phyloP scores from a whole-genome alignment of 257 asterid genomes.

The Echium plantagineum region DNA sequence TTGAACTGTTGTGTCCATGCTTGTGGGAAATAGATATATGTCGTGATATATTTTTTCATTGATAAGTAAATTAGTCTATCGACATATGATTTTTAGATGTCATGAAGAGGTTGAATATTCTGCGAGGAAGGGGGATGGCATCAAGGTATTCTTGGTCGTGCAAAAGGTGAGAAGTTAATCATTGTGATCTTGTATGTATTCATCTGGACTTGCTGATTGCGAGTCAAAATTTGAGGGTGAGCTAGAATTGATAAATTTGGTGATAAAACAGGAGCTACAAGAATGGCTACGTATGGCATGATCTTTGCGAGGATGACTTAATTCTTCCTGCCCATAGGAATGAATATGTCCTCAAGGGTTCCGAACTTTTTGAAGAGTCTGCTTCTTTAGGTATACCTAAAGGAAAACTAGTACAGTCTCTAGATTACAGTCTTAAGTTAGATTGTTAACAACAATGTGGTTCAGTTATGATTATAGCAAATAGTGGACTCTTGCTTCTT shows the following conservation, averaged over 20 bases:
- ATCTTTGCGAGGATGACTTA: slow-evolving; percentile 76
- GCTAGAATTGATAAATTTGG: neutral
- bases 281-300: slow-evolving; percentile 93
- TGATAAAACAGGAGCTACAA: slow-evolving; percentile 61
- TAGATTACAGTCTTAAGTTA: too few relatives aligned
- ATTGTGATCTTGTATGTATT: neutral
- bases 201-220: neutral
- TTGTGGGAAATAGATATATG: too few relatives aligned
- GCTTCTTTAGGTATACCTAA: slow-evolving; percentile 15
- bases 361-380: slow-evolving; percentile 76
- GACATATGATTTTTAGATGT: slow-evolving; percentile 47
- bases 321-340: slow-evolving; percentile 85
- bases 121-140: slow-evolving; percentile 96
- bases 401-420: neutral
- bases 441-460: too few relatives aligned
- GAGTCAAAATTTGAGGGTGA: neutral
- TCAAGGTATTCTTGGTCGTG: slow-evolving; percentile 94
- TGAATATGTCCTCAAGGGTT: slow-evolving; percentile 95
- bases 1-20: too few relatives aligned
- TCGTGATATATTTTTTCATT: neutral
- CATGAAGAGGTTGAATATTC: slow-evolving; percentile 59
- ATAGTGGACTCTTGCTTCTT: too few relatives aligned
- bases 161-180: slow-evolving; percentile 55
- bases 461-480: too few relatives aligned
- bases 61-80: neutral